These are phyloP conservation scores for Tulasnella sp. DNA, from an alignment of 768 basidiomycete species.

Conservation along the genomic window DNA sequence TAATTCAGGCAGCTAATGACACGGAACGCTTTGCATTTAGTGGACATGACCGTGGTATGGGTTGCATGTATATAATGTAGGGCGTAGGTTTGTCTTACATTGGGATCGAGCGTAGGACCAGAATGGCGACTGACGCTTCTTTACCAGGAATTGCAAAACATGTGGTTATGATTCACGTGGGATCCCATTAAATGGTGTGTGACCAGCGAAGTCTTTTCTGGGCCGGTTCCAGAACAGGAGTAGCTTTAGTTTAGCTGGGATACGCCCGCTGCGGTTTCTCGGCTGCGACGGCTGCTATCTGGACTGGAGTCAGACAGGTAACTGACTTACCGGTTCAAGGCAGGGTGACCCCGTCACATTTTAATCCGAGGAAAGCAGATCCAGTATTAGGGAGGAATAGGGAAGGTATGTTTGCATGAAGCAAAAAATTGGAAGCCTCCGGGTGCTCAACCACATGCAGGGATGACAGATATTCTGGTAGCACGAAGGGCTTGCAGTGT, in stretches of 20 bases:
- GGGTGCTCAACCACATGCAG: too few species aligned
- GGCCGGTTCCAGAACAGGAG: too few species aligned
- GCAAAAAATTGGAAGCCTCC: too few species aligned
- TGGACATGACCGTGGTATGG: not conserved
- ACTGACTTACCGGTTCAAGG: not conserved
- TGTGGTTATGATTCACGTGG: not conserved
- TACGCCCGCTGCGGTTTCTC: not conserved
- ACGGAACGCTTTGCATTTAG: not conserved
- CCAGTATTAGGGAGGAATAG: not conserved
- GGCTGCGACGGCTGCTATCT: not conserved
- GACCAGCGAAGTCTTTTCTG: too few species aligned
- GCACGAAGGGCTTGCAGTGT: too few species aligned
- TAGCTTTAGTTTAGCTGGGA: too few species aligned
- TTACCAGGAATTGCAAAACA: too few species aligned
- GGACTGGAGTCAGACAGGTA: slow-evolving; percentile 2
- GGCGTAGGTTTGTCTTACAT: not conserved
- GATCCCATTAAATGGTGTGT: not conserved
- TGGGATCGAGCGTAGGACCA: not conserved
- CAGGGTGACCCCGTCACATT: not conserved
- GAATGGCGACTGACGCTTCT: too few species aligned
- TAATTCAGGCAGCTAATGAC: not conserved
- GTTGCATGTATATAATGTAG: not conserved
- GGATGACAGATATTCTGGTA: too few species aligned
- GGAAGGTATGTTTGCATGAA: not conserved
- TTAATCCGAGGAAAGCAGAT: not conserved